phyloP scores from a whole-genome alignment of 2,329 filamentous ascomycete species.

The Blumeria hordei region DNA sequence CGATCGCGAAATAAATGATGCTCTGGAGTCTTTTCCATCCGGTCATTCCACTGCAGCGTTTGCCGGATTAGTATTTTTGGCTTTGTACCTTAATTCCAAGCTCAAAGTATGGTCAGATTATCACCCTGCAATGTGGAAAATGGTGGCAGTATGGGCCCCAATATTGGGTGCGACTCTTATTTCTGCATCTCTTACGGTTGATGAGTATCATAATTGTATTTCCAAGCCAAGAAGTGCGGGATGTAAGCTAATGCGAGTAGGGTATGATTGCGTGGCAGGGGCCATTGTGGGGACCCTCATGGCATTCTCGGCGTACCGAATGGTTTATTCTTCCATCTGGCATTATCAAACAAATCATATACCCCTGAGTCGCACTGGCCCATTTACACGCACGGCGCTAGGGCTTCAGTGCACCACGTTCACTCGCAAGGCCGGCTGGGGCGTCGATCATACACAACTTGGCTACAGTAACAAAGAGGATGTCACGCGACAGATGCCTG shows the following conservation, averaged over 20 bases:
- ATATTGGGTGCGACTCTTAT: constrained; percentile 44
- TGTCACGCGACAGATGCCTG: too few relatives aligned
- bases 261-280: constrained; percentile 48
- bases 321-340: constrained; percentile 43
- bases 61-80: constrained; percentile 45
- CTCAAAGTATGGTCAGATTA: constrained; percentile 52
- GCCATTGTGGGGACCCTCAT: constrained; percentile 39
- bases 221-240: neutral
- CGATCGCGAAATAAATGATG: constrained; percentile 37
- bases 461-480: too few relatives aligned
- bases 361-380: constrained; percentile 31
- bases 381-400: constrained; percentile 22
- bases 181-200: constrained; percentile 43
- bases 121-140: constrained; percentile 51
- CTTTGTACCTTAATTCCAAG: constrained; percentile 55
- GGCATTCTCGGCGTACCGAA: constrained; percentile 39
- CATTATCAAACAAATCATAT: constrained; percentile 45
- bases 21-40: constrained; percentile 45
- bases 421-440: constrained; percentile 37
- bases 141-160: constrained; percentile 38
- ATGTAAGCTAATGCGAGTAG: neutral
- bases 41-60: constrained; percentile 55
- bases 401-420: constrained; percentile 30
- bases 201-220: constrained; percentile 42
- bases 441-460: constrained; percentile 9